Conservation (phyloP, 2,329 filamentous ascomycete genomes). For the Apiospora hydei region DNA sequence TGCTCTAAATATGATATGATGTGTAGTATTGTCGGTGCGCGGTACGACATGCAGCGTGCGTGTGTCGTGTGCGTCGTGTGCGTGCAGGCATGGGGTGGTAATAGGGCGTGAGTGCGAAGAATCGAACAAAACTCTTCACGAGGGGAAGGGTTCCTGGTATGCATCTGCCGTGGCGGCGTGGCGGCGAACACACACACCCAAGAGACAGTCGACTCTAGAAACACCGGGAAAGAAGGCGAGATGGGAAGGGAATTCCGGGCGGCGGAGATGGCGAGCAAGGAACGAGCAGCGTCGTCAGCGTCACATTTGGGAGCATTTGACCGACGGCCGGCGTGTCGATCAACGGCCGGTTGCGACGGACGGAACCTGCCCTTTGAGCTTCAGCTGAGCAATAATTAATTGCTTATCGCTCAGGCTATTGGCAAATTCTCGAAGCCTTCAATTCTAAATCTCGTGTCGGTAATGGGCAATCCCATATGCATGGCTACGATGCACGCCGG, state of each 20-base stretch:
- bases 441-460: constrained; percentile 19
- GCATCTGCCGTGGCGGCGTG: background rate
- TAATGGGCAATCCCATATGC: constrained; percentile 3
- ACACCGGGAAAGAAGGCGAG: background rate
- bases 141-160: constrained; percentile 12
- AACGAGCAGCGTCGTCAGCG: constrained; percentile 13
- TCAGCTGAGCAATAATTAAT: background rate
- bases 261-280: constrained; percentile 1
- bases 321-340: constrained; percentile 16
- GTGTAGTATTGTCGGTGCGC: constrained; percentile 10
- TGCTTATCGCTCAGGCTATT: constrained; percentile 18
- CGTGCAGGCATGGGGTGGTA: background rate
- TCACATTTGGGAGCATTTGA: background rate
- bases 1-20: constrained; percentile 1
- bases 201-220: background rate
- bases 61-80: background rate
- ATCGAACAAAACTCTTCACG: constrained; percentile 1
- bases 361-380: background rate
- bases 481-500: constrained; percentile 12
- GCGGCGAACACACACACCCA: too few relatives aligned
- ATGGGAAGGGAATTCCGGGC: background rate
- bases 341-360: background rate
- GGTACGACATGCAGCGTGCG: background rate
- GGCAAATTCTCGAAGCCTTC: constrained; percentile 11
- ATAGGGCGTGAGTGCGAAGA: background rate